Conservation (phyloP, 2,329 filamentous ascomycete genomes). For the Berkeleyomyces basicola region DNA sequence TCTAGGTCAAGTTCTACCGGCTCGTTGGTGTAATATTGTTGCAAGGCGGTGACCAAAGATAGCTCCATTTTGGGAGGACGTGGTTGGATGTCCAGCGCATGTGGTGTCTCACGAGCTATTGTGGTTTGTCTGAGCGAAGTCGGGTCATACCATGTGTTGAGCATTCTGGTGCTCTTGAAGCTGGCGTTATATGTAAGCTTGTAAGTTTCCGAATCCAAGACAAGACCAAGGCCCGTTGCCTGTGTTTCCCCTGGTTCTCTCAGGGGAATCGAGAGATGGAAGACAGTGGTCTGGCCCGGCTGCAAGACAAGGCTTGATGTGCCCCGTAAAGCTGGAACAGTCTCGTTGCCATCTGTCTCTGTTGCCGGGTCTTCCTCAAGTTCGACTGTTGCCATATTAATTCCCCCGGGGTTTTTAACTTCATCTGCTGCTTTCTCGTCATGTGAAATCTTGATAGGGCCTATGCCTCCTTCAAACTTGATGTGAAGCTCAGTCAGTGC, state of each 20-base stretch:
- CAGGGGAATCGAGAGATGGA: slow-evolving; percentile 55
- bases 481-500: slow-evolving; percentile 35
- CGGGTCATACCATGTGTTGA: slow-evolving; percentile 34
- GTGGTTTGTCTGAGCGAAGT: slow-evolving; percentile 26
- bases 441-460: slow-evolving; percentile 36
- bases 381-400: slow-evolving; percentile 17
- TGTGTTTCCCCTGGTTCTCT: slow-evolving; percentile 67
- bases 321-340: slow-evolving; percentile 16
- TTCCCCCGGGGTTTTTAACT: slow-evolving; percentile 15
- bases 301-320: slow-evolving; percentile 15
- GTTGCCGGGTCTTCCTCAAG: slow-evolving; percentile 21
- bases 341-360: slow-evolving; percentile 16
- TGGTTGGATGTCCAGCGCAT: slow-evolving; percentile 57
- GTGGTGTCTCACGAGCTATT: slow-evolving; percentile 32
- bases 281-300: slow-evolving; percentile 51
- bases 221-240: slow-evolving; percentile 45
- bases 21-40: slow-evolving; percentile 79
- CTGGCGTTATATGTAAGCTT: slow-evolving; percentile 48
- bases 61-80: slow-evolving; percentile 87
- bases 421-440: slow-evolving; percentile 15
- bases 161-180: slow-evolving; percentile 27
- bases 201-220: slow-evolving; percentile 48
- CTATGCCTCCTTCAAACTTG: slow-evolving; percentile 40
- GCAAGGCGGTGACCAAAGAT: slow-evolving; percentile 39
- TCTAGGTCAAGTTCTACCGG: slow-evolving; percentile 49